Base-by-base conservation (phyloP, 2,329 filamentous ascomycete genomes). In the Botrytis pseudocinerea region DNA sequence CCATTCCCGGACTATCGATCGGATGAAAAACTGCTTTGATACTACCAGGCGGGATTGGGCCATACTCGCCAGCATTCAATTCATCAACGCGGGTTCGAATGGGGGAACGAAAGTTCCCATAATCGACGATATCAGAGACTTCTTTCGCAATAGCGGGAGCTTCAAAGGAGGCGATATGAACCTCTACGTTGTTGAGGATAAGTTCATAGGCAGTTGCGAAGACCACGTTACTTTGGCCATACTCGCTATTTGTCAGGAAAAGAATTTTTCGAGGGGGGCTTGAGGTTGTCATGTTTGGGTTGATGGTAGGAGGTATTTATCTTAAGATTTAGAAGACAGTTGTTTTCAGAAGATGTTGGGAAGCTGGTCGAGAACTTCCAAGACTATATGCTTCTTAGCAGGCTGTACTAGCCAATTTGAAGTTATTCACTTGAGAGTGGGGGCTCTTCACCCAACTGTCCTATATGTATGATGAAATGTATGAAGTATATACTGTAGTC, bases 221-320 rank as follows among this genome's bases (percentile, higher is more conserved):
- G 51, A 85, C 80, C 38, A 86, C 82, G 76, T 85, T 86, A 28
- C 83, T 82, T 72, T 85, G 83, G 6, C 85, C 85, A 73, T 82
- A 81, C 72, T 86, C 85, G 69, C 81, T 80, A 75, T 83, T 85
- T 5, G 84, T 83, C 59, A 86, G 76, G 60, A 87, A 82, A 1
- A 86, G 78, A 14, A 85, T 79, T 64, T 69, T 72, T 28, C 35
- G 75, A 38, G 73, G 48, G 16, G n/a, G 9, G 1, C 12, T 44
- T 6, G 48, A 22, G 48, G 46, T 42, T 42, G 38, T 1, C 65
- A 69, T 69, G 18, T 32, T 57, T 18, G 38, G 32, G 40, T 42
- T 16, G n/a, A 20, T 32, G 32, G n/a, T 22, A 22, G 10, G 35
- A 9, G 5, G 25, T 28, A 42, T 38, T 32, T 28, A 9, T 57